Evolutionary conservation across 108 stramenopile genomes (phyloP).

Genomic region (Schizochytrium sp.): DNA sequence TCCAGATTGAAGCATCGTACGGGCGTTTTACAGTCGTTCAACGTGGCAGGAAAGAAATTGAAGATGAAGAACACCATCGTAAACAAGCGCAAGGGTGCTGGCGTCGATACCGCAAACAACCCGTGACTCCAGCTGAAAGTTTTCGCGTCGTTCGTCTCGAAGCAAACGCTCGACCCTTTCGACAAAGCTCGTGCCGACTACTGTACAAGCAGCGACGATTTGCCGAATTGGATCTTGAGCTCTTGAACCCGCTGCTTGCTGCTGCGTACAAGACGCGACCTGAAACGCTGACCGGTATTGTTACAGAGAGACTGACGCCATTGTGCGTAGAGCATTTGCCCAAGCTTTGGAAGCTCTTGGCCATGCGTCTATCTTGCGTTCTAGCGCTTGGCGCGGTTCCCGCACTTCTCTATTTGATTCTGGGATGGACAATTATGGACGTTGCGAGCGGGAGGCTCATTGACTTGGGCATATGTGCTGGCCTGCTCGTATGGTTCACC

Average conservation of each 20-base stretch:
- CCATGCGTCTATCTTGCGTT: background rate
- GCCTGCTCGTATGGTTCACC: background rate
- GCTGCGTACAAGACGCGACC: background rate
- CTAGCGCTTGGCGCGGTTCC: background rate
- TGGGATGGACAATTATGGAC: background rate
- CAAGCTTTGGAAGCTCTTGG: background rate
- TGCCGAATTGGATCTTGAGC: background rate
- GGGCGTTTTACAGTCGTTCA: background rate
- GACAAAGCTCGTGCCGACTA: background rate
- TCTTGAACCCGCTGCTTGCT: background rate
- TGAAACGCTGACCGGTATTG: background rate
- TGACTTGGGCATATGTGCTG: background rate
- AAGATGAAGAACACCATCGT: background rate
- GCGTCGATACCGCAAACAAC: background rate
- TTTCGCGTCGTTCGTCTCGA: background rate
- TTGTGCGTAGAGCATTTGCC: background rate
- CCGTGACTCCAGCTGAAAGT: background rate
- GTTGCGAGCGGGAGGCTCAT: background rate
- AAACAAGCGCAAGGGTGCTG: background rate
- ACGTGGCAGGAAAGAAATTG: background rate
- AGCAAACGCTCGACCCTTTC: background rate
- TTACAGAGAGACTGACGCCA: background rate
- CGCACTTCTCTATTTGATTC: background rate
- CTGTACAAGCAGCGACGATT: background rate
- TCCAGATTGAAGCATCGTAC: background rate